Conservation (phyloP, 2,329 filamentous ascomycete species). For the Clonostachys solani region DNA sequence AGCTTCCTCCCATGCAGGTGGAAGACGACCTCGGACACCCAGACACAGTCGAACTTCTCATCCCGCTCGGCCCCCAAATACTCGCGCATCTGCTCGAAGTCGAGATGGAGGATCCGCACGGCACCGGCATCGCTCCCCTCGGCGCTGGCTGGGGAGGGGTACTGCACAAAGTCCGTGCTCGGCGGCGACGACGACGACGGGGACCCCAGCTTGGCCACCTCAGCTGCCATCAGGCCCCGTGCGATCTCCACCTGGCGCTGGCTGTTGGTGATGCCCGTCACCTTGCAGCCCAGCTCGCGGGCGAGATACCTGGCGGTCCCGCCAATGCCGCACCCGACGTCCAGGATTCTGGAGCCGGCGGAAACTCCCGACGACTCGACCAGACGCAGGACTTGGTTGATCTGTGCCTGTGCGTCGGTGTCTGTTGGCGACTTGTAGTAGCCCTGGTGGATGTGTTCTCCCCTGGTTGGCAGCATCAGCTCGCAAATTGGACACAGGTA, state of each 20-base stretch:
- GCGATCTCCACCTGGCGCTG: conserved; percentile 56
- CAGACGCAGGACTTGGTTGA: conserved; percentile 51
- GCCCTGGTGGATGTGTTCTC: conserved; percentile 60
- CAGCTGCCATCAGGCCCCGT: conserved; percentile 29
- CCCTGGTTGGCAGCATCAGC: conserved; percentile 29
- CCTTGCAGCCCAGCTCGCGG: conserved; percentile 40
- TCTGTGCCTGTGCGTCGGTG: conserved; percentile 53
- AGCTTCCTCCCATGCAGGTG: too few species aligned
- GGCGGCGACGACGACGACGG: too few species aligned
- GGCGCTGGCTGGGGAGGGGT: too few species aligned
- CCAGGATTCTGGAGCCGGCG: conserved; percentile 26
- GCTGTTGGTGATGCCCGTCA: conserved; percentile 59
- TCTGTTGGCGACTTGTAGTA: conserved; percentile 46
- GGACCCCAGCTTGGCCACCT: too few species aligned
- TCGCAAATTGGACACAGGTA: too few species aligned
- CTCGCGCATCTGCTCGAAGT: too few species aligned
- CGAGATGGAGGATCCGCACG: too few species aligned
- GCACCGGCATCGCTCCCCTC: too few species aligned
- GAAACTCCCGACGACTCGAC: conserved; percentile 15
- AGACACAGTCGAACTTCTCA: too few species aligned
- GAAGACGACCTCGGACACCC: too few species aligned
- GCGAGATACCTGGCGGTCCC: conserved; percentile 55
- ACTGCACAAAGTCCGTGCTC: too few species aligned
- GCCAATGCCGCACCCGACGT: conserved; percentile 58
- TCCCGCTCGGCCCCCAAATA: too few species aligned